Conservation (phyloP, 306 rosid genomes). For the Gastrolobium villosum region DNA sequence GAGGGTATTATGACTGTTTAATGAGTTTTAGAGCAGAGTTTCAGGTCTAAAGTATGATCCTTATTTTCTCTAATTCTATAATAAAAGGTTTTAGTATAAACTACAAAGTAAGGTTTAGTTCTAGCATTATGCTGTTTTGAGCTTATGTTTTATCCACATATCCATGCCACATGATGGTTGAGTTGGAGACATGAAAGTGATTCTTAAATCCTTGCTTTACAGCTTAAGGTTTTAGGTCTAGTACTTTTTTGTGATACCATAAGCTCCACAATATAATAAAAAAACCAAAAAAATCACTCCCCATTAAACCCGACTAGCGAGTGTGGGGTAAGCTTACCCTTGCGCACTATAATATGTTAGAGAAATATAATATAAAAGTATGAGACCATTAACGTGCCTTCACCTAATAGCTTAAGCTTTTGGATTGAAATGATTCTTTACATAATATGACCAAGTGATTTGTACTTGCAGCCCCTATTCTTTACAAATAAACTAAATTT, state of each 20-base stretch:
- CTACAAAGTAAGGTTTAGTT: slow-evolving; percentile 26
- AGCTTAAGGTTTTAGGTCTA: neutral
- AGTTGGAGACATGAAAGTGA: slow-evolving; percentile 16
- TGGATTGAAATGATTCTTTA: too few relatives aligned
- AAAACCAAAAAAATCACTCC: too few relatives aligned
- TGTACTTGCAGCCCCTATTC: neutral
- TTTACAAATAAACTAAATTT: neutral
- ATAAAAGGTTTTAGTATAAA: slow-evolving; percentile 6
- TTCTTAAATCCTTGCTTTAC: neutral
- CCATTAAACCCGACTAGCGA: too few relatives aligned
- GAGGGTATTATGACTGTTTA: neutral
- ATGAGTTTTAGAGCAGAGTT: slow-evolving; percentile 1
- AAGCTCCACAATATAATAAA: neutral
- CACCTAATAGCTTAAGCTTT: too few relatives aligned
- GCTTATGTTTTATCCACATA: slow-evolving; percentile 18
- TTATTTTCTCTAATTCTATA: slow-evolving; percentile 13
- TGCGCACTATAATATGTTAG: too few relatives aligned
- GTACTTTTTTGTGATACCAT: neutral
- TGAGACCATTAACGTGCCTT: too few relatives aligned
- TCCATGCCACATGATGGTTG: neutral
- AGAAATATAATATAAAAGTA: too few relatives aligned
- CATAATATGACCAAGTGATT: neutral
- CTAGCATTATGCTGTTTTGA: slow-evolving; percentile 8
- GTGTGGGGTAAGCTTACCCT: too few relatives aligned
- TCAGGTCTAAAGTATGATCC: slow-evolving; percentile 23